These are phyloP conservation scores for Jamesozyma hellenica DNA, from an alignment of 805 yeast species.

Conservation along the genomic window DNA sequence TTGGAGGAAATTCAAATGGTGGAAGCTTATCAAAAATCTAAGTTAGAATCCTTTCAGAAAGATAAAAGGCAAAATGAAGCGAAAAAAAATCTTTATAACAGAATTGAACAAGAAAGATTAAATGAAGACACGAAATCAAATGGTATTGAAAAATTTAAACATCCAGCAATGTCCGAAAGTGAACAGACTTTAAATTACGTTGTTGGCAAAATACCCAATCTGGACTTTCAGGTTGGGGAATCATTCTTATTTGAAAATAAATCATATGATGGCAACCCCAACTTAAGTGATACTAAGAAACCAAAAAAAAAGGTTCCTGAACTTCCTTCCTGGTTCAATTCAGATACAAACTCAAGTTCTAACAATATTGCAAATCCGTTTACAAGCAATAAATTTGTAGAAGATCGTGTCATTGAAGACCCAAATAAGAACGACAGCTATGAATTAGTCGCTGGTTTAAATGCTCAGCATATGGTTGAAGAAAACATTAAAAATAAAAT, in stretches of 20 bases:
- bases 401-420: slow-evolving; percentile 8
- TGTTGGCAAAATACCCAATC: slow-evolving; percentile 14
- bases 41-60: slow-evolving; percentile 5
- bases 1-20: slow-evolving; percentile 29
- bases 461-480: slow-evolving; percentile 11
- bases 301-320: slow-evolving; percentile 10
- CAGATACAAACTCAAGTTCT: slow-evolving; percentile 1
- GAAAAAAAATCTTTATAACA: slow-evolving; percentile 33
- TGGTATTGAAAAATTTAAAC: background rate
- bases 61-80: background rate
- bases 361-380: slow-evolving; percentile 13
- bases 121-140: background rate
- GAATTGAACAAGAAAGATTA: slow-evolving; percentile 19
- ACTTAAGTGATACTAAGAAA: slow-evolving; percentile 2
- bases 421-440: slow-evolving; percentile 7
- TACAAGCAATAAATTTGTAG: slow-evolving; percentile 12
- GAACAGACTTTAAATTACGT: slow-evolving; percentile 20
- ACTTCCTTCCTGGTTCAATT: slow-evolving; percentile 27
- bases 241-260: slow-evolving; percentile 16
- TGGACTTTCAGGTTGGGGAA: background rate
- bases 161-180: slow-evolving; percentile 7
- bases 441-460: slow-evolving; percentile 14
- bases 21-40: slow-evolving; percentile 30
- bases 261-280: slow-evolving; percentile 1
- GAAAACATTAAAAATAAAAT: background rate